Conservation (phyloP, 2,329 filamentous ascomycete genomes). For the Aspergillus novoparasiticus region DNA sequence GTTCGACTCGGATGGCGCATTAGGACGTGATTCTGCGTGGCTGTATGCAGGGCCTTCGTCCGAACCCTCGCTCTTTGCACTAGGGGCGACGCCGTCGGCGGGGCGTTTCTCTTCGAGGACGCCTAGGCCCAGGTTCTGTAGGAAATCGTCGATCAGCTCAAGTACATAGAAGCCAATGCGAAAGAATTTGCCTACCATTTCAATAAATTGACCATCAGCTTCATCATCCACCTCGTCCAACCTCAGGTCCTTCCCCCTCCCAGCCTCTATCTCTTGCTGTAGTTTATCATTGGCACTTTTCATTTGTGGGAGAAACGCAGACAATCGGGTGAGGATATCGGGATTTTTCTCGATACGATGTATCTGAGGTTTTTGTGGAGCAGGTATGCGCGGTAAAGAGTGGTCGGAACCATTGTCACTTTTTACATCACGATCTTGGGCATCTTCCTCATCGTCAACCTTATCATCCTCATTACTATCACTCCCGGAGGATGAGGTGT, state of each 20-base stretch:
- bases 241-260: conserved; percentile 31
- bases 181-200: conserved; percentile 40
- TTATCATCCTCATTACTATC: conserved; percentile 29
- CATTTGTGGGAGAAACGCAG: conserved; percentile 46
- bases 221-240: conserved; percentile 40
- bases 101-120: conserved; percentile 45
- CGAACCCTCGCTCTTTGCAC: conserved; percentile 23
- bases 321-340: conserved; percentile 40
- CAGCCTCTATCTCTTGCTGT: conserved; percentile 40
- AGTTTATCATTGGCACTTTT: conserved; percentile 47
- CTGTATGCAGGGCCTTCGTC: conserved; percentile 15
- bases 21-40: conserved; percentile 17
- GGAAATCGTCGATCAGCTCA: background rate
- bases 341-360: conserved; percentile 29
- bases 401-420: conserved; percentile 10
- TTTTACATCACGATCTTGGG: conserved; percentile 12
- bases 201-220: conserved; percentile 42
- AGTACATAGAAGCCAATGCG: background rate
- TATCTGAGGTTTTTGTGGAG: conserved; percentile 39
- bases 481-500: conserved; percentile 27
- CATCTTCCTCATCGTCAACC: conserved; percentile 24
- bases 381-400: conserved; percentile 31
- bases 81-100: conserved; percentile 15
- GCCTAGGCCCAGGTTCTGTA: conserved; percentile 47
- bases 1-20: conserved; percentile 26